A percentile compares a stretch with the other conserved stretches of the same genome.
Evolutionary conservation across 129 eudicot species (phyloP).

Genomic region (Pseudognaphalium luteoalbum): DNA sequence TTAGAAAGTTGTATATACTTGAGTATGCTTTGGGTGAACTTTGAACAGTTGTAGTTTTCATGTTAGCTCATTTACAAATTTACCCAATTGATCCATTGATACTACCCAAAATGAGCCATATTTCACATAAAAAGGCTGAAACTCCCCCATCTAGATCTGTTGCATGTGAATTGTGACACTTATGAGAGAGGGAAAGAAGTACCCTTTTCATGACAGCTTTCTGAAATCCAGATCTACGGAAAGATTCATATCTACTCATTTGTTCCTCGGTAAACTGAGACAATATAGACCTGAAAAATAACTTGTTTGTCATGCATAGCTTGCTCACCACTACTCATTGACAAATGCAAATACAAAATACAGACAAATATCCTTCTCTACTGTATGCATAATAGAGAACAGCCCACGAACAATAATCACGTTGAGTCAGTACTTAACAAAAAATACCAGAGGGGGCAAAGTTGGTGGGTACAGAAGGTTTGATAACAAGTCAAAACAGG

Average conservation of each 20-base stretch:
- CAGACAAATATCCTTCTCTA: constrained; percentile 8
- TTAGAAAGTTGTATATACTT: background rate
- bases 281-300: constrained; percentile 60
- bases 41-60: background rate
- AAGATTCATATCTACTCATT: constrained; percentile 93
- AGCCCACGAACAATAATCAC: constrained; percentile 9
- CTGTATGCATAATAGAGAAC: background rate
- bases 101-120: background rate
- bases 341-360: constrained; percentile 5
- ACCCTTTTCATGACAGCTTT: constrained; percentile 98
- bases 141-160: background rate
- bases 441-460: background rate
- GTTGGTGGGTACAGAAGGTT: background rate
- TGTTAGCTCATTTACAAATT: background rate
- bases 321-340: constrained; percentile 3
- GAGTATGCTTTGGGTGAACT: background rate
- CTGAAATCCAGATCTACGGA: constrained; percentile 94
- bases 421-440: background rate
- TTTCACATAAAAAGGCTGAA: background rate
- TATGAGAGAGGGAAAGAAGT: background rate
- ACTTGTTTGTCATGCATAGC: background rate
- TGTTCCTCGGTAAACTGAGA: constrained; percentile 88
- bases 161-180: background rate
- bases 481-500: background rate
- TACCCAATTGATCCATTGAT: background rate